These are phyloP conservation scores for Rhipidocladum racemiflorum DNA, from an alignment of 176 grass and related monocot species.

Conservation along the genomic window DNA sequence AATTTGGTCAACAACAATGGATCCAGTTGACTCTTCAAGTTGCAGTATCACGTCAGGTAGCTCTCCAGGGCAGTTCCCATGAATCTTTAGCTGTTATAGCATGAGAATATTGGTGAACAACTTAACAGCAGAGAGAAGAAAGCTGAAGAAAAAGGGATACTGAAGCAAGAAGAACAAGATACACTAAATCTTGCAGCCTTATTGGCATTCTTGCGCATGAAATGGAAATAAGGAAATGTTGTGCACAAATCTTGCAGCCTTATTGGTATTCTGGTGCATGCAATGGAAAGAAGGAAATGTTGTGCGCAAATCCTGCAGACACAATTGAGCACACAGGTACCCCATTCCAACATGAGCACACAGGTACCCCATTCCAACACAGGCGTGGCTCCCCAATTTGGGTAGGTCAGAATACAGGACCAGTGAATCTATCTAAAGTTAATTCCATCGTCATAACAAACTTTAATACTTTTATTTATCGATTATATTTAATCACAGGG, in stretches of 20 bases:
- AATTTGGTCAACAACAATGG: slow-evolving; percentile 62
- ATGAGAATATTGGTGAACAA: slow-evolving; percentile 18
- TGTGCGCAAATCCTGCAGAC: background rate
- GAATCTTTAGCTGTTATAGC: slow-evolving; percentile 77
- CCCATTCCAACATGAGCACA: background rate
- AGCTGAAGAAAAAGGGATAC: background rate
- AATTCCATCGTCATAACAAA: background rate
- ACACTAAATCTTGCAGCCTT: slow-evolving; percentile 1
- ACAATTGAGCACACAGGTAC: background rate
- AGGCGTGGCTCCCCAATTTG: background rate
- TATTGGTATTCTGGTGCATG: background rate
- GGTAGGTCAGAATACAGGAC: background rate
- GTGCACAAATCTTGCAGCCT: background rate
- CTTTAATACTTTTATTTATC: background rate
- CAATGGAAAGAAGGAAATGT: background rate
- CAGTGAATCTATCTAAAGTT: background rate
- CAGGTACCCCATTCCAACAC: background rate
- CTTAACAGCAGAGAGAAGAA: slow-evolving; percentile 2
- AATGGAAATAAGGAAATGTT: background rate
- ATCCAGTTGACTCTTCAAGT: slow-evolving; percentile 90
- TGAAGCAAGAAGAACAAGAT: slow-evolving; percentile 14
- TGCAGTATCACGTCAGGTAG: slow-evolving; percentile 62
- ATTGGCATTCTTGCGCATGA: background rate
- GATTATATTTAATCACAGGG: background rate
- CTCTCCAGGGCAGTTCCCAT: slow-evolving; percentile 76